Evolutionary conservation across 2,329 filamentous ascomycete genomes (phyloP).

Genomic region (Exserohilum turcica): DNA sequence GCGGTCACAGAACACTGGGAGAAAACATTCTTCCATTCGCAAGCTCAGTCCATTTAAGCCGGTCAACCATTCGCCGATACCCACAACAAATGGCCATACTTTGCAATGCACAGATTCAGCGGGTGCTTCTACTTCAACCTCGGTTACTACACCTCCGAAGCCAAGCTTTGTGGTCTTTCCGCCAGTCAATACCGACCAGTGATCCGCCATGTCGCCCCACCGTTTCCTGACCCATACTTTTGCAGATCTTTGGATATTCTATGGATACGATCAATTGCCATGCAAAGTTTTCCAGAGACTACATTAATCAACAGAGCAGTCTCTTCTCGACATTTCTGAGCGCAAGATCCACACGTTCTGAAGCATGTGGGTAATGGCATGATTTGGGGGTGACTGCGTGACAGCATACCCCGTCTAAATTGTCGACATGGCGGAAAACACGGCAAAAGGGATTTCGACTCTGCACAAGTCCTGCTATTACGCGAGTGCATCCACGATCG

Average conservation of each 20-base stretch:
- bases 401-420: too few species aligned
- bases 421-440: too few species aligned
- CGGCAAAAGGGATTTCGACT: too few species aligned
- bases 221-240: constrained; percentile 1
- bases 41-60: too few species aligned
- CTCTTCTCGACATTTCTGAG: constrained; percentile 60
- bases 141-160: constrained; percentile 16
- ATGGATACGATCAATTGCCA: constrained; percentile 16
- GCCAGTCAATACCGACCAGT: constrained; percentile 19
- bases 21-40: too few species aligned
- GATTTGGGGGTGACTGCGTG: too few species aligned
- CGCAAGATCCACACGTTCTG: constrained; percentile 36
- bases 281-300: too few species aligned
- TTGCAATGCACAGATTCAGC: background rate
- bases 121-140: constrained; percentile 20
- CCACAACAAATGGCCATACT: background rate
- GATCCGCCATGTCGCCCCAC: constrained; percentile 15
- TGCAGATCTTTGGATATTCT: constrained; percentile 7
- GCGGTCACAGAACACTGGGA: background rate
- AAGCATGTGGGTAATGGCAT: background rate
- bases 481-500: too few species aligned
- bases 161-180: constrained; percentile 17
- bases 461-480: too few species aligned
- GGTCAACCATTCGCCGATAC: too few species aligned
- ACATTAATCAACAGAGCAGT: too few species aligned